Conservation (phyloP, 202 grass and related monocot genomes). For the Alloteropsis angusta region DNA sequence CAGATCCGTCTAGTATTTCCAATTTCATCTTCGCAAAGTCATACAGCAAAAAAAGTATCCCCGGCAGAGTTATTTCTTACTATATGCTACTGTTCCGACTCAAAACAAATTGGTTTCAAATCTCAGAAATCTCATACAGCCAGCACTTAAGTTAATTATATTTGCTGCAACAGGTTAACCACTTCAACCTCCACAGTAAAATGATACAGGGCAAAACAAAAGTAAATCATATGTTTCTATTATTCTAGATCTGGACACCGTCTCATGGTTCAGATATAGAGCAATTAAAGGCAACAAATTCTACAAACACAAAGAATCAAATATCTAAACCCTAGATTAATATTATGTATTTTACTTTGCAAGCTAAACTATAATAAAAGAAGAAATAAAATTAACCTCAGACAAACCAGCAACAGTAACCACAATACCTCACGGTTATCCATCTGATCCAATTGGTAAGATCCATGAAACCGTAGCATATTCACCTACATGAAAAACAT, state of each 20-base stretch:
- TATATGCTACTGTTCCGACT: background rate
- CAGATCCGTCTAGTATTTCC: background rate
- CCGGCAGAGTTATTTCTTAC: no score
- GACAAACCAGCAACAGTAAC: conserved; percentile 24
- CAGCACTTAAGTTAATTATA: background rate
- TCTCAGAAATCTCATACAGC: background rate
- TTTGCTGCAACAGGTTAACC: background rate
- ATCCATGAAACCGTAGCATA: conserved; percentile 90
- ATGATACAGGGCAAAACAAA: conserved; percentile 16
- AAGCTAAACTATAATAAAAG: background rate
- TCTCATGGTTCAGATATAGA: background rate
- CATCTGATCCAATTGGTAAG: conserved; percentile 87
- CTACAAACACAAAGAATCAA: background rate
- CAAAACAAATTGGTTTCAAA: background rate
- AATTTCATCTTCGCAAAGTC: background rate
- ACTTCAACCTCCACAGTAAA: background rate
- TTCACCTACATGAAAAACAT: conserved; percentile 66
- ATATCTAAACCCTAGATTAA: background rate
- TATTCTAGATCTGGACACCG: background rate
- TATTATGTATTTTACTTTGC: no score
- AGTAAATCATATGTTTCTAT: background rate
- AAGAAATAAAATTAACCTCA: conserved; percentile 8
- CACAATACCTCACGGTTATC: conserved; percentile 74
- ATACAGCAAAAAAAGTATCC: background rate
- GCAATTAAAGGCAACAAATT: background rate